These are phyloP conservation scores for Pulveroboletus sp. DNA, from an alignment of 768 basidiomycete genomes.

Conservation along the genomic window DNA sequence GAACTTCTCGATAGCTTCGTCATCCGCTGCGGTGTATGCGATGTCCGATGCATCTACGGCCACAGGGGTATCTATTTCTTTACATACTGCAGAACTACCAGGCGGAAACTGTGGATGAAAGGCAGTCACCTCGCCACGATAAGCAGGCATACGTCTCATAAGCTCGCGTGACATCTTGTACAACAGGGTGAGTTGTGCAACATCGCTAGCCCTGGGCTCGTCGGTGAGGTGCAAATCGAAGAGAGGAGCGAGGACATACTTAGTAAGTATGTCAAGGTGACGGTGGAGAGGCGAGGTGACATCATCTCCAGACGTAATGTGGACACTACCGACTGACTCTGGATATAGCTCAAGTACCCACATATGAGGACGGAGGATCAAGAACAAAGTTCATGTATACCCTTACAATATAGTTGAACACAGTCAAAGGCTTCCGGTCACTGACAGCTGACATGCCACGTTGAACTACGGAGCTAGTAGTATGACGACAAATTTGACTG, in stretches of 20 bases:
- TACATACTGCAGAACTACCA: slow-evolving; percentile 25
- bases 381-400: no score
- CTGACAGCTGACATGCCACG: slow-evolving; percentile 9
- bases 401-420: slow-evolving; percentile 34
- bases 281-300: slow-evolving; percentile 41
- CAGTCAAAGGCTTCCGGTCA: slow-evolving; percentile 28
- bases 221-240: neutral
- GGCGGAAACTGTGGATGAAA: slow-evolving; percentile 25
- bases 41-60: slow-evolving; percentile 28
- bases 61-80: slow-evolving; percentile 16
- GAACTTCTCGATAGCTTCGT: slow-evolving; percentile 30
- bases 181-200: slow-evolving; percentile 44
- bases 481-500: neutral
- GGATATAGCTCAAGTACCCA: slow-evolving; percentile 38
- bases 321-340: slow-evolving; percentile 42
- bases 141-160: slow-evolving; percentile 46
- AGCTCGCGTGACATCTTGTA: slow-evolving; percentile 57
- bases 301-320: slow-evolving; percentile 43
- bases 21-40: slow-evolving; percentile 32
- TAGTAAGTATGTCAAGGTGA: slow-evolving; percentile 42
- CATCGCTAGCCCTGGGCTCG: slow-evolving; percentile 28
- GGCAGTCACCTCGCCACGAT: slow-evolving; percentile 9
- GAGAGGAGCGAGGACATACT: slow-evolving; percentile 30
- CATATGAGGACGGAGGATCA: neutral
- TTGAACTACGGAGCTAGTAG: slow-evolving; percentile 27